These are phyloP conservation scores for Termitomyces sp. DNA, from an alignment of 768 basidiomycete species.

Conservation along the genomic window DNA sequence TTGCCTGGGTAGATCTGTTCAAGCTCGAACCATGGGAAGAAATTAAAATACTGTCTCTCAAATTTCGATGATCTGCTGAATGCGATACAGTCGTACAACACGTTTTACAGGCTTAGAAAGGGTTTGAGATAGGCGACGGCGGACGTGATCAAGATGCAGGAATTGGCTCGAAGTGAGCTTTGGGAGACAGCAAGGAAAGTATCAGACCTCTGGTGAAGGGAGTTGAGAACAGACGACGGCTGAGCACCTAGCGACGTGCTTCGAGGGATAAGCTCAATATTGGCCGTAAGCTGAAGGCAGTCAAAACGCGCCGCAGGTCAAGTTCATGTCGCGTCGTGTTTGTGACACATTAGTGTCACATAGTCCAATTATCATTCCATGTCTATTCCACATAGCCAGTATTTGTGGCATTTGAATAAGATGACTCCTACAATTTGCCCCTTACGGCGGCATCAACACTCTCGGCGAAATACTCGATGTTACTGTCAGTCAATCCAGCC, in stretches of 20 bases:
- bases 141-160: slow-evolving; percentile 23
- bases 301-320: slow-evolving; percentile 1
- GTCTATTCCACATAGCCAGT: slow-evolving; percentile 9
- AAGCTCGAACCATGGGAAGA: slow-evolving; percentile 17
- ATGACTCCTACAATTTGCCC: slow-evolving; percentile 56
- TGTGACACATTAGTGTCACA: slow-evolving; percentile 3
- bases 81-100: background rate
- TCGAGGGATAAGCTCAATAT: slow-evolving; percentile 11
- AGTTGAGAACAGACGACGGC: slow-evolving; percentile 23
- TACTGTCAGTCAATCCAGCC: slow-evolving; percentile 81
- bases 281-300: slow-evolving; percentile 4
- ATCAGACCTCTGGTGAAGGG: slow-evolving; percentile 15
- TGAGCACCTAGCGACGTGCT: slow-evolving; percentile 38
- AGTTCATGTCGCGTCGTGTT: slow-evolving; percentile 5
- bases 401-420: background rate
- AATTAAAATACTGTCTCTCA: slow-evolving; percentile 4
- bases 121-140: slow-evolving; percentile 18
- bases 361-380: background rate
- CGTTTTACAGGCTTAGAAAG: slow-evolving; percentile 1
- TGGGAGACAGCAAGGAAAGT: slow-evolving; percentile 15
- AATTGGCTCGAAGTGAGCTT: background rate
- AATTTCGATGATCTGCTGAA: background rate
- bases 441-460: slow-evolving; percentile 80
- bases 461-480: slow-evolving; percentile 89
- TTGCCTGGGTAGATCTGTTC: slow-evolving; percentile 16